phyloP scores from a whole-genome alignment of 495 filamentous ascomycete genomes.

The Immersiella caudata region DNA sequence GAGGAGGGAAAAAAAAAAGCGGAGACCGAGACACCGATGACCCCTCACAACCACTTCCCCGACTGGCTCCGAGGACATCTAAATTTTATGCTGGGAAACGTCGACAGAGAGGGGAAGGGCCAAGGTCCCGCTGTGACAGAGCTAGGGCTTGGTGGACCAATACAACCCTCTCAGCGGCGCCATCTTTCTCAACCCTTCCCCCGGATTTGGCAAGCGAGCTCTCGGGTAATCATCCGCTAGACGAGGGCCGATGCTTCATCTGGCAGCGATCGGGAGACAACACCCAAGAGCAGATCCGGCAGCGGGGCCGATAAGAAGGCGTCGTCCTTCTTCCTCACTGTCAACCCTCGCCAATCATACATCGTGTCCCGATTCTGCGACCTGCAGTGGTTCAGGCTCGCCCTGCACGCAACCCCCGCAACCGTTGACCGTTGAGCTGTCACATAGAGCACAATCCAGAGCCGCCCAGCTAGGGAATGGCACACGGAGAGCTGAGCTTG shows the following conservation, averaged over 20 bases:
- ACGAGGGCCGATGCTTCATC: neutral
- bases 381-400: neutral
- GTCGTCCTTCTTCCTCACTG: neutral
- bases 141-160: too few species aligned
- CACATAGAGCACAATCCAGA: neutral
- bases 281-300: conserved; percentile 1
- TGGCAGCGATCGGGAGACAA: neutral
- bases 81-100: neutral
- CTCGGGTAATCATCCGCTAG: neutral
- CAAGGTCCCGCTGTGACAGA: too few species aligned
- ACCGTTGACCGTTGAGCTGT: neutral
- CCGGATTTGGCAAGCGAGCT: too few species aligned
- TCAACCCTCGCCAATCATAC: neutral
- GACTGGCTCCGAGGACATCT: too few species aligned
- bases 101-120: neutral
- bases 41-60: neutral
- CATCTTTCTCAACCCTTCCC: neutral
- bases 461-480: neutral
- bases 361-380: neutral
- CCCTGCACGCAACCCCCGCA: neutral
- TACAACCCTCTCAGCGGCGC: neutral
- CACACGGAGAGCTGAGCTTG: neutral
- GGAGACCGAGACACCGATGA: neutral
- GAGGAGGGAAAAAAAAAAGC: neutral
- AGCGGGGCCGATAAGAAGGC: neutral